phyloP scores from a whole-genome alignment of 164 flowering plant genomes.

The Sextonia rubra region DNA sequence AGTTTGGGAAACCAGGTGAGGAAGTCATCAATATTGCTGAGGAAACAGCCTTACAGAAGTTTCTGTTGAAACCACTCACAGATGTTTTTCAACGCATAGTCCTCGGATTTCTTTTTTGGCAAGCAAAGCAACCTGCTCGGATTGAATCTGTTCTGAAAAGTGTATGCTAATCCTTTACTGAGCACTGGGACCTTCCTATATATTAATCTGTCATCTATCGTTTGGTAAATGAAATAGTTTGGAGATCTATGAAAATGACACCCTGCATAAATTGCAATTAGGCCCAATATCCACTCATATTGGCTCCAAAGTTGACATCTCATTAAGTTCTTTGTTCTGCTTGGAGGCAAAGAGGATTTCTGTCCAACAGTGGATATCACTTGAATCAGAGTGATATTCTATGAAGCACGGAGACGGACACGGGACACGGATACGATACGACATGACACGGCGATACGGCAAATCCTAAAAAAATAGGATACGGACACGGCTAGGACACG shows the following conservation, averaged over 20 bases:
- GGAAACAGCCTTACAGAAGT: constrained; percentile 47
- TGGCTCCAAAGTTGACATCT: too few species aligned
- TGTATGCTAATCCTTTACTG: constrained; percentile 39
- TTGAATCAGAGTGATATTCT: too few species aligned
- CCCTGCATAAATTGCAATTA: neutral
- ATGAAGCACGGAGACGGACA: too few species aligned
- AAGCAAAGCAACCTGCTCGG: constrained; percentile 92
- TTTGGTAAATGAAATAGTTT: neutral
- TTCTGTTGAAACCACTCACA: constrained; percentile 71
- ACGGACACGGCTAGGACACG: too few species aligned
- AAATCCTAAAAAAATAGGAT: too few species aligned
- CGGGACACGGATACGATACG: too few species aligned
- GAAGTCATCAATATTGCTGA: constrained; percentile 24
- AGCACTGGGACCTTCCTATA: neutral
- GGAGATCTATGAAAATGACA: neutral
- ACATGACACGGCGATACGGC: too few species aligned
- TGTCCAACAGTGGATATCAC: too few species aligned
- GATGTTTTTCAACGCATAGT: constrained; percentile 76
- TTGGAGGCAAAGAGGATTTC: too few species aligned
- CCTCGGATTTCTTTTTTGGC: constrained; percentile 92
- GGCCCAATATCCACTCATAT: too few species aligned
- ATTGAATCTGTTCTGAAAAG: constrained; percentile 78
- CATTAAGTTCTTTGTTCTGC: too few species aligned
- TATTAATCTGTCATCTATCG: neutral
- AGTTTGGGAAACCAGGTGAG: constrained; percentile 58